These are phyloP conservation scores for Acidiella bohemica DNA, from an alignment of 495 filamentous ascomycete species.

Conservation along the genomic window DNA sequence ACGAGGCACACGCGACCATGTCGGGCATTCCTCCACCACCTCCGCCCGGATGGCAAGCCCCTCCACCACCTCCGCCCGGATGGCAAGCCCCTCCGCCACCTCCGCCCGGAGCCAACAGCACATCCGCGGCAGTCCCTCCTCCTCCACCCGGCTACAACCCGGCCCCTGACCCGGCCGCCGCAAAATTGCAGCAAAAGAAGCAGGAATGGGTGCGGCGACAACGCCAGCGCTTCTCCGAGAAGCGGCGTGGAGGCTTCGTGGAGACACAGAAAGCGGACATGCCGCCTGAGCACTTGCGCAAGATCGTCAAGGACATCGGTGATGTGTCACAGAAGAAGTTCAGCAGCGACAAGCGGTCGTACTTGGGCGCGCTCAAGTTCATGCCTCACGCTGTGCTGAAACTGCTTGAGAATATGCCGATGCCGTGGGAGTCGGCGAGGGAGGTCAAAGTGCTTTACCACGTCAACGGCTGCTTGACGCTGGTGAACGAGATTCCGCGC, in stretches of 20 bases:
- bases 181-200: constrained; percentile 97
- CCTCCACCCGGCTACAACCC: constrained; percentile 78
- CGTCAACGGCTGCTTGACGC: constrained; percentile 90
- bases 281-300: constrained; percentile 95
- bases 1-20: constrained; percentile 41
- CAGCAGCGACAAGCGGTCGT: constrained; percentile 95
- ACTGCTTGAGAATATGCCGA: constrained; percentile 98
- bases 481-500: constrained; percentile 92
- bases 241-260: constrained; percentile 88
- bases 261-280: constrained; percentile 98
- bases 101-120: constrained; percentile 62
- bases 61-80: constrained; percentile 47
- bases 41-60: constrained; percentile 47
- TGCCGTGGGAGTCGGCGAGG: constrained; percentile 94
- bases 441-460: constrained; percentile 98
- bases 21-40: constrained; percentile 56
- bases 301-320: constrained; percentile 96
- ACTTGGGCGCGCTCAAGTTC: constrained; percentile 94
- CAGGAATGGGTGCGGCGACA: constrained; percentile 94
- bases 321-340: constrained; percentile 99
- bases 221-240: constrained; percentile 89
- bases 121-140: constrained; percentile 55
- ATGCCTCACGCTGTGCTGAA: constrained; percentile 99
- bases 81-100: constrained; percentile 54
- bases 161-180: constrained; percentile 61